Evolutionary conservation across 352 stramenopile species (phyloP), one percentile per base, ranked within the genome.

Genomic region (Elongisporangium undulatum): DNA sequence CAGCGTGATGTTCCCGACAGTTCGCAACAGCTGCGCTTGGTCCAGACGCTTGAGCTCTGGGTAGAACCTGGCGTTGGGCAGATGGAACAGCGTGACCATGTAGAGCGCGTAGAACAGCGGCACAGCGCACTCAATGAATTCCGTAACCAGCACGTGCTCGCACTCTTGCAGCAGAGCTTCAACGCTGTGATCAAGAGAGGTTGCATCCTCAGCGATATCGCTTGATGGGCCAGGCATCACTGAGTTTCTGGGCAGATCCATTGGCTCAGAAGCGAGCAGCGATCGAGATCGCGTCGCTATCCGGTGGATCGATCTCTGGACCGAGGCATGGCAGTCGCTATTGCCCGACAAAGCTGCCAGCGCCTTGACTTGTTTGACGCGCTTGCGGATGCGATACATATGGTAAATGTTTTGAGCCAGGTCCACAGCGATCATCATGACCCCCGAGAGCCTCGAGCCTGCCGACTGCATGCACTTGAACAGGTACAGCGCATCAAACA

Each of bases 61-160:
- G 17, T 77, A 77, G 49, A 68, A 77, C 0, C 48, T 39, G 16
- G 53, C 57, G 17, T 77, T 77, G 0, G 67, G 69, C 2, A 77
- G 5, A 0, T 50, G 16, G n/a, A 66, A 66, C 15, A 77, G 67
- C 2, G 58, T 53, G 2, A 56, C 49, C 60, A 71, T 75, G 53
- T 77, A 79, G 17, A 72, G 24, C 12, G 71, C 23, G 53, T 73
- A 77, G 15, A 79, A 34, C 15, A 65, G 20, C 9, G 71, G 71
- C 23, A 74, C 70, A 21, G 74, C 62, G 23, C 62, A 72, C 52
- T 77, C 68, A 1, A 63, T 65, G 21, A 75, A 77, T 48, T 62
- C 60, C 1, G 66, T 65, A 1, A 76, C 56, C 19, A 55, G 59
- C 9, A 79, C 26, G 49, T 79, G 74, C 23, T 79, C 71, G 53